Base-by-base conservation (phyloP, 805 yeast species). In the Teunomyces panamensis region DNA sequence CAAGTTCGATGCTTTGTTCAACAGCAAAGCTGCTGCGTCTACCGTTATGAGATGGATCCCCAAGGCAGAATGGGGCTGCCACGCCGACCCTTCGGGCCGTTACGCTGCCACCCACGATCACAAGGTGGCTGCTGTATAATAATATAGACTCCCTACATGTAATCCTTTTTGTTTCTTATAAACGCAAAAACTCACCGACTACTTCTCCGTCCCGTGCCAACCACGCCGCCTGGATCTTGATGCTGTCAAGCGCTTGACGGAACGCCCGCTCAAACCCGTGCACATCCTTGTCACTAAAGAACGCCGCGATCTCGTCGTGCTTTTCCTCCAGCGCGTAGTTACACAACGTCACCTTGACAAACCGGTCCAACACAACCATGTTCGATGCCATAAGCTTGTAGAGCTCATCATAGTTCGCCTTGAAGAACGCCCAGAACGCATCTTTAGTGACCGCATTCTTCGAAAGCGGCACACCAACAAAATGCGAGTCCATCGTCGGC, bases 41-140 rank as follows among this genome's bases (percentile, higher is more conserved):
- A 94, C 99, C 14, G 99, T 94, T 51, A 90, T 89, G 97, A 87
- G 99, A 80, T 94, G 99, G 99, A 74, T 94, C 72, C 99, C 99
- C 68, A 94, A 94, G 80, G 98, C 98, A 54, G 99, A 94, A 71
- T 94, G 99, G 99, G 99, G 99, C 57, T 94, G 99, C 75, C 90
- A 91, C 64, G 96, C 85, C 62, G 99, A 94, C 73, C 99, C 99
- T 46, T 87, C 96, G 48, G 99, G 99, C 56, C 88, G 99, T 77
- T 92, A 78, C 66, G 97, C 96, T 58, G 82, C 87, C 75, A 83
- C 87, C 59, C 99, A 94, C 70, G 91, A 87, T 50, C 65, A 69
- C 55, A 73, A 73, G 63, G 76, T 73, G 45, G 68, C 62, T 56
- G 45, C 50, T 35, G 14, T 20, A 34, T 34, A 34, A 13, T 34